Base-by-base conservation (phyloP, 805 yeast species). In the Wickerhamomyces hampshirensis region DNA sequence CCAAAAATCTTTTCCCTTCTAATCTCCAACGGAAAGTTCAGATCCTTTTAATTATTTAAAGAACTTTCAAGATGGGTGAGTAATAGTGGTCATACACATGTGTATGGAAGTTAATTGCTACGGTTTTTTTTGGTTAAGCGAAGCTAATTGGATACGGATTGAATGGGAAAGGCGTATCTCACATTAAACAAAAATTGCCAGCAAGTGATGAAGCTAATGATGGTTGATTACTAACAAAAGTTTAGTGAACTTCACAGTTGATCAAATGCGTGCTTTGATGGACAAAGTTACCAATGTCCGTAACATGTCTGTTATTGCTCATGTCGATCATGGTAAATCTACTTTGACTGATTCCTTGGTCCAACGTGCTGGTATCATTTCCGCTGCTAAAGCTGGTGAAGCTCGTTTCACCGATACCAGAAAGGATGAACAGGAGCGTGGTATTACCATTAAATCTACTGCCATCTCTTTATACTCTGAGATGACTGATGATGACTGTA, bases 251-350 rank as follows among this genome's bases (percentile, higher is more conserved):
- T 74, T 75, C 77, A 74, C 80, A 65, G 76, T 73, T 68, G 80
- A 74, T 52, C 97, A 93, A 77, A 91, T 93, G 83, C 95, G 98
- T 77, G 88, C 73, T 66, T 82, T 91, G 74, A 91, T 91, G 98
- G 98, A 93, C 94, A 84, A 83, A 75, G 96, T 89, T 79, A 84
- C 97, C 73, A 91, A 91, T 69, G 97, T 93, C 66, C 96, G 98
- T 80, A 93, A 93, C 94, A 93, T 91, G 95, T 91, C 98, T 73
- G 98, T 91, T 73, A 93, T 93, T 83, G 98, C 98, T 65, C 98
- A 91, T 80, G 98, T 91, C 84, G 98, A 91, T 81, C 98, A 93
- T 80, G 98, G 98, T 77, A 91, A 91, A 74, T 89, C 97, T 57
- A 91, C 98, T 61, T 82, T 91, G 72, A 91, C 98, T 72, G 98